Conservation (phyloP, 306 rosid genomes). For the Ormosia emarginata region DNA sequence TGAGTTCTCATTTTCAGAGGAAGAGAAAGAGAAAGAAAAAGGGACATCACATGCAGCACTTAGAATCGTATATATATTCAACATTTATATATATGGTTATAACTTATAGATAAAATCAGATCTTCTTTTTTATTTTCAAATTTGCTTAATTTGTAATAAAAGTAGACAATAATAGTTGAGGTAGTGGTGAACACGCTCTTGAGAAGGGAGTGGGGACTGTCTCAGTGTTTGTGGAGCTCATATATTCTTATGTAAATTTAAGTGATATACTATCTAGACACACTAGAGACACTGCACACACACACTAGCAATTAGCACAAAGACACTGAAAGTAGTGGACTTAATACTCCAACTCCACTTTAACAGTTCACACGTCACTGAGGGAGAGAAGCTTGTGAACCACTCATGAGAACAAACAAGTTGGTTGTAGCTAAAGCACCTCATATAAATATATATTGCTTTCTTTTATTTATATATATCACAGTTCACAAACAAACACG, state of each 20-base stretch:
- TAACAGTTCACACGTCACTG: constrained; percentile 44
- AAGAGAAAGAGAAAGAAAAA: background rate
- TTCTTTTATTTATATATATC: background rate
- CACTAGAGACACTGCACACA: background rate
- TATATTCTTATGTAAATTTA: background rate
- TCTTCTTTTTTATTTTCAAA: background rate
- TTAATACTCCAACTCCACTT: constrained; percentile 45
- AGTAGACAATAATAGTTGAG: background rate
- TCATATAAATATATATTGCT: background rate
- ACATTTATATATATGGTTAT: background rate
- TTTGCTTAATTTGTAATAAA: background rate
- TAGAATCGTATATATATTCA: background rate
- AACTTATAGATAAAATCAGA: background rate
- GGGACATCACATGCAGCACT: background rate
- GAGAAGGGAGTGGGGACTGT: background rate
- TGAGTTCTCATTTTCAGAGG: constrained; percentile 1
- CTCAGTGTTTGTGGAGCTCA: background rate
- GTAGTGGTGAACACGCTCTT: background rate
- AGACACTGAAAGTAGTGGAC: constrained; percentile 35
- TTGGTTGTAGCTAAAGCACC: constrained; percentile 30
- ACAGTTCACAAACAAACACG: background rate
- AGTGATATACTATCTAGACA: background rate
- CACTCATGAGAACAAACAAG: constrained; percentile 40
- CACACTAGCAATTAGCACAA: background rate
- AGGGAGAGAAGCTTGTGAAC: constrained; percentile 41